Conservation (phyloP, 768 basidiomycete species). For the Trametes punicea region DNA sequence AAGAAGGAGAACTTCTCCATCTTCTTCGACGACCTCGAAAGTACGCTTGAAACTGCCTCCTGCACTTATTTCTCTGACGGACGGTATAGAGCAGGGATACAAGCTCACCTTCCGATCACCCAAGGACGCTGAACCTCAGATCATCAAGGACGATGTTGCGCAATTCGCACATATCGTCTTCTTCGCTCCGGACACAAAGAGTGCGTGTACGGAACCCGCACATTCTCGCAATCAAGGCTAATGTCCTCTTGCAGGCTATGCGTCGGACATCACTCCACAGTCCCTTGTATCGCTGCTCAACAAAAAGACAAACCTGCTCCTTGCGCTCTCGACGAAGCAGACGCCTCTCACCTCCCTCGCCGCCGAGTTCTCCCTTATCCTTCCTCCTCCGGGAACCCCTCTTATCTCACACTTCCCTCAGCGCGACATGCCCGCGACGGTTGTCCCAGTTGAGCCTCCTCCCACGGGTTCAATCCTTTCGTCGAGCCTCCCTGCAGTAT, state of each 20-base stretch:
- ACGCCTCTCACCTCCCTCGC: constrained; percentile 75
- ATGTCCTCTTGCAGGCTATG: constrained; percentile 23
- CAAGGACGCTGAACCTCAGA: constrained; percentile 62
- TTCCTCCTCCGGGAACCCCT: constrained; percentile 79
- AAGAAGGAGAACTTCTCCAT: constrained; percentile 67
- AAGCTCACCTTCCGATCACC: constrained; percentile 84
- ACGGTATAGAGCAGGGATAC: constrained; percentile 68
- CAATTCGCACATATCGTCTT: constrained; percentile 84
- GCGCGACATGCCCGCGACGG: constrained; percentile 56
- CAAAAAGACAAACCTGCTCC: constrained; percentile 75
- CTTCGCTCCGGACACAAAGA: constrained; percentile 81
- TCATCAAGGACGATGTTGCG: constrained; percentile 69
- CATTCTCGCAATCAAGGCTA: background rate
- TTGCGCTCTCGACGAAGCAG: constrained; percentile 75
- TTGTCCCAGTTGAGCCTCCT: constrained; percentile 63
- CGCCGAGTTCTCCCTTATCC: constrained; percentile 87
- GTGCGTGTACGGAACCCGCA: constrained; percentile 43
- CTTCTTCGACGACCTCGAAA: constrained; percentile 77
- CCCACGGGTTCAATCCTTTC: constrained; percentile 43
- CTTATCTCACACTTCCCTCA: constrained; percentile 85
- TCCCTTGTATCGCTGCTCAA: constrained; percentile 68
- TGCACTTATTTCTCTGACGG: background rate
- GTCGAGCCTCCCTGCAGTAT: constrained; percentile 52
- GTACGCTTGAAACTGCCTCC: constrained; percentile 38
- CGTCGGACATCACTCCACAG: constrained; percentile 78